These are phyloP conservation scores for Monoraphidium neglectum DNA, from an alignment of 139 green algal species.

Conservation along the genomic window DNA sequence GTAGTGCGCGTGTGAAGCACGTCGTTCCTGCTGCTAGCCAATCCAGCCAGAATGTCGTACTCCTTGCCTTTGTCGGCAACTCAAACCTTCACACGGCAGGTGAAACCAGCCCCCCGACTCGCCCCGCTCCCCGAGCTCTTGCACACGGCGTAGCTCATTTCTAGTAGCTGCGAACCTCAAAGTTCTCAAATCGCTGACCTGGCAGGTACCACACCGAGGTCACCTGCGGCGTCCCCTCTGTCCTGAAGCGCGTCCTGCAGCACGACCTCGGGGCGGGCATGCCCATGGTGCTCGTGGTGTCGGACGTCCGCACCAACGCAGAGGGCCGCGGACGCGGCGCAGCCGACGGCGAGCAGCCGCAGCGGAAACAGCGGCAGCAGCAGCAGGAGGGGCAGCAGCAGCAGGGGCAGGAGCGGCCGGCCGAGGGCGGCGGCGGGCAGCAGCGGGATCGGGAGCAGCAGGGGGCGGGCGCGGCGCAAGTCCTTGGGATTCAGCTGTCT, in stretches of 20 bases:
- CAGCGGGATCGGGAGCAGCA: background rate
- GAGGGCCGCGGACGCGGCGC: conserved; percentile 6
- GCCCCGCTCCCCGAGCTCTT: background rate
- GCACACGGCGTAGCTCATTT: background rate
- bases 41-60: background rate
- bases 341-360: background rate
- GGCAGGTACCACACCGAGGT: conserved; percentile 21
- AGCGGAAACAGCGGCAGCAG: background rate
- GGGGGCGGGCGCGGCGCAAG: conserved; percentile 1
- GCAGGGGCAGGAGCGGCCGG: conserved; percentile 23
- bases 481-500: conserved; percentile 55
- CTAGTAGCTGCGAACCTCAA: background rate
- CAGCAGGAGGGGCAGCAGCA: background rate
- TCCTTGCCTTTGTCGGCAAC: background rate
- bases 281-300: conserved; percentile 59
- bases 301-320: conserved; percentile 1
- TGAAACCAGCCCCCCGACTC: background rate
- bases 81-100: background rate
- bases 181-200: background rate
- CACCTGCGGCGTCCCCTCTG: conserved; percentile 42
- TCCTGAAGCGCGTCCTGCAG: conserved; percentile 63
- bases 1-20: background rate
- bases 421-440: background rate
- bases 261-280: conserved; percentile 50
- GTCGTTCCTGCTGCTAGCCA: background rate